phyloP scores from a whole-genome alignment of 441 rosid species.

The Populus trichocarpa region DNA sequence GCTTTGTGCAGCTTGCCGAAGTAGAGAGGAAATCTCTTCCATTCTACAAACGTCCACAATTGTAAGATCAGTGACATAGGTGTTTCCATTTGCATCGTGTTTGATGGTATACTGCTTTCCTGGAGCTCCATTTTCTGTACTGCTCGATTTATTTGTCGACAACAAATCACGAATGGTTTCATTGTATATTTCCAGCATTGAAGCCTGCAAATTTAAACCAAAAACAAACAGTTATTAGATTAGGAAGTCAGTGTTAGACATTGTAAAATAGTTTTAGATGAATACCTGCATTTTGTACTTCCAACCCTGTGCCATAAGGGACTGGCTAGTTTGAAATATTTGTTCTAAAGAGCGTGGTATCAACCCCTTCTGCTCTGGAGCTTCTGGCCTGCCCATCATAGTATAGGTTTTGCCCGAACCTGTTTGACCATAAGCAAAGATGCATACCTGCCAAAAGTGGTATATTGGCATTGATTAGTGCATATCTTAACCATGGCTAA shows the following conservation, averaged over 20 bases:
- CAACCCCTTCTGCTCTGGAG: constrained; percentile 65
- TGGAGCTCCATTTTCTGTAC: constrained; percentile 47
- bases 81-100: constrained; percentile 80
- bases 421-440: constrained; percentile 98
- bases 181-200: constrained; percentile 97
- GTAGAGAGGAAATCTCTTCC: constrained; percentile 68
- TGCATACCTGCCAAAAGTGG: constrained; percentile 61
- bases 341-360: constrained; percentile 94
- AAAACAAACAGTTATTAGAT: background rate
- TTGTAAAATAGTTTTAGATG: background rate
- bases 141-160: constrained; percentile 39
- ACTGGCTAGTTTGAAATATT: constrained; percentile 73
- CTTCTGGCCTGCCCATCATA: constrained; percentile 93
- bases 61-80: constrained; percentile 85
- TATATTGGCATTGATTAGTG: background rate
- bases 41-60: constrained; percentile 78
- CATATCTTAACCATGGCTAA: no score
- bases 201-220: constrained; percentile 46
- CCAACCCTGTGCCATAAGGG: constrained; percentile 81
- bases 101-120: constrained; percentile 82
- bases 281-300: constrained; percentile 90
- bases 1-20: constrained; percentile 88
- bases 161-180: constrained; percentile 85
- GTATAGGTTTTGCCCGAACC: constrained; percentile 99
- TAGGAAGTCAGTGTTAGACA: background rate